These are phyloP conservation scores for Exserohilum turcica DNA, from an alignment of 2,329 filamentous ascomycete species.

Conservation along the genomic window DNA sequence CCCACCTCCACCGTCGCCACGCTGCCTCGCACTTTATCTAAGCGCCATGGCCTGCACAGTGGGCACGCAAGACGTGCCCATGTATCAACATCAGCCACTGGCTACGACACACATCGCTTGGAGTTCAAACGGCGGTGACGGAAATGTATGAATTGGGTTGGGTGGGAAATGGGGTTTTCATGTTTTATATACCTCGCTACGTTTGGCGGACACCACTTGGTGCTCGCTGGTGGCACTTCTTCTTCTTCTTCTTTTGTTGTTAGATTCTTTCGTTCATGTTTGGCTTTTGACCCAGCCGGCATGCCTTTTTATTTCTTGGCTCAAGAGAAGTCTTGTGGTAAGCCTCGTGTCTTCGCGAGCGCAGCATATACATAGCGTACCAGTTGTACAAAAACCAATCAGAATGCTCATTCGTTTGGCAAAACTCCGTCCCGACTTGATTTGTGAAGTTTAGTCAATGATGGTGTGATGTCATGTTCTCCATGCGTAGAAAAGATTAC, in stretches of 20 bases:
- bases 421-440: background rate
- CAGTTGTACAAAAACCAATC: conserved; percentile 21
- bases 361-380: conserved; percentile 11
- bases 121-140: conserved; percentile 26
- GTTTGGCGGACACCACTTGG: conserved; percentile 14
- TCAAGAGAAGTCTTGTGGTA: conserved; percentile 17
- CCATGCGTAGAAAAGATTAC: too few species aligned
- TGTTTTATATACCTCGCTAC: conserved; percentile 23
- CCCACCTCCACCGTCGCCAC: conserved; percentile 38
- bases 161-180: conserved; percentile 18
- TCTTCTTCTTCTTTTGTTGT: conserved; percentile 13
- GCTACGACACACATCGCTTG: conserved; percentile 27
- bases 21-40: conserved; percentile 30
- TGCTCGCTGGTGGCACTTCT: conserved; percentile 13
- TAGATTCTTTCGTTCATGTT: conserved; percentile 25
- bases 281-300: conserved; percentile 12
- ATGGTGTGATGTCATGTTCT: too few species aligned
- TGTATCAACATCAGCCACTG: conserved; percentile 12
- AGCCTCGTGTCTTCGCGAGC: conserved; percentile 13
- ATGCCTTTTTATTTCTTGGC: conserved; percentile 21
- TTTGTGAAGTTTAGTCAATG: background rate
- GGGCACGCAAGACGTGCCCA: conserved; percentile 2
- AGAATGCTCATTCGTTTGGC: conserved; percentile 15
- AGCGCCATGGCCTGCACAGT: conserved; percentile 9
- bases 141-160: conserved; percentile 8